Evolutionary conservation across 768 basidiomycete genomes (phyloP).

Genomic region (Phanerochaete sordida): DNA sequence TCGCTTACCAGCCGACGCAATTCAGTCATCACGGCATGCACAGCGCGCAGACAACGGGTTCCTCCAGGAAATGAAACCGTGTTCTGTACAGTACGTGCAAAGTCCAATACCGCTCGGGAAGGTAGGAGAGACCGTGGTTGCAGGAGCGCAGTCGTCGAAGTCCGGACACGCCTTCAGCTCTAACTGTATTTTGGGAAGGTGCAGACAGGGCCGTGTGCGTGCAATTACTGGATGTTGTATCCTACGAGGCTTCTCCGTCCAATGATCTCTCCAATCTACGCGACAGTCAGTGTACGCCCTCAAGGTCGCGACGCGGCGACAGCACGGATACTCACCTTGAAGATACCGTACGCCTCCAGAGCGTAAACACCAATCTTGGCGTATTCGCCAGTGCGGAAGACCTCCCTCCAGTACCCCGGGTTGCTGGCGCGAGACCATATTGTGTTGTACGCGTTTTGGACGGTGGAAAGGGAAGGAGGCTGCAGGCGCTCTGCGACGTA

Average conservation of each 20-base stretch:
- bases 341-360: conserved; percentile 86
- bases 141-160: not conserved
- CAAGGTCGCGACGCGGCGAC: not conserved
- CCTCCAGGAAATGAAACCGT: not conserved
- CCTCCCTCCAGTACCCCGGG: conserved; percentile 56
- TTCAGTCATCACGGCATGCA: not conserved
- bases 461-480: conserved; percentile 58
- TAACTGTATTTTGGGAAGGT: conserved; percentile 12
- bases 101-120: not conserved
- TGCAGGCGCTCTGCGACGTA: conserved; percentile 53
- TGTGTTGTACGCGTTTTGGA: conserved; percentile 58
- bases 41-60: not conserved
- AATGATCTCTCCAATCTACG: conserved; percentile 82
- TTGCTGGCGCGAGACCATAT: conserved; percentile 61
- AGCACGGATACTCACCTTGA: conserved; percentile 53
- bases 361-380: conserved; percentile 69
- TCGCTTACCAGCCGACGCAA: not conserved
- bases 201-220: not conserved
- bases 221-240: conserved; percentile 52
- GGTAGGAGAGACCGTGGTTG: not conserved
- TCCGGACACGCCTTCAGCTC: conserved; percentile 5
- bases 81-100: not conserved
- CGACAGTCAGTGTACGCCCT: not conserved
- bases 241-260: conserved; percentile 78
- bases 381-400: conserved; percentile 62